Percentiles rank a stretch among this genome's conserved stretches.
Evolutionary conservation across 2,329 filamentous ascomycete species (phyloP).

Genomic region (Pestalotiopsis sp.): DNA sequence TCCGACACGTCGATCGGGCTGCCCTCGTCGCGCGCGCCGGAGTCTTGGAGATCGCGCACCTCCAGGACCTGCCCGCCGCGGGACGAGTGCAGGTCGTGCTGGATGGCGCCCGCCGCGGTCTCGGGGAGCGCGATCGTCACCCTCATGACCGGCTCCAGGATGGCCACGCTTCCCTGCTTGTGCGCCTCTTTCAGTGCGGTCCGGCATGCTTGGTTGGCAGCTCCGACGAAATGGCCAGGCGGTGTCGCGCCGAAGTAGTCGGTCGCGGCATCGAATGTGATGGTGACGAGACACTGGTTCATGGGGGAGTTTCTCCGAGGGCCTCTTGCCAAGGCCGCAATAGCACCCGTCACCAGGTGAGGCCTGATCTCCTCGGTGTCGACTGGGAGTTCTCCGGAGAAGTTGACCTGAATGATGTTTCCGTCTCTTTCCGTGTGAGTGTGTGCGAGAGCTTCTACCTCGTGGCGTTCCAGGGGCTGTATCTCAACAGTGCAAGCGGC

Average conservation of each 20-base stretch:
- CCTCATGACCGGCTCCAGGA: conserved; percentile 94
- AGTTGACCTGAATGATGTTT: conserved; percentile 64
- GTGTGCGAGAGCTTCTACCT: conserved; percentile 37
- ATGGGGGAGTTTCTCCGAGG: conserved; percentile 79
- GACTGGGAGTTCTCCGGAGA: conserved; percentile 39
- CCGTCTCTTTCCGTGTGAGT: conserved; percentile 60
- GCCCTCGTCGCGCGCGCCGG: conserved; percentile 58
- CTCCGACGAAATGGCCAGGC: conserved; percentile 67
- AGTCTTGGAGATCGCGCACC: conserved; percentile 66
- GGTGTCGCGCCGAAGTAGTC: conserved; percentile 68
- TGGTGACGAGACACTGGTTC: conserved; percentile 69
- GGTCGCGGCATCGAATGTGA: conserved; percentile 65
- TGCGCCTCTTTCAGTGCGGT: conserved; percentile 66
- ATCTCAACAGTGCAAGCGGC: conserved; percentile 73
- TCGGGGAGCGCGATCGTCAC: conserved; percentile 86
- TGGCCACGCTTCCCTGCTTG: conserved; percentile 52
- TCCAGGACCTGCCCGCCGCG: conserved; percentile 76
- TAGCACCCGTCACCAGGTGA: conserved; percentile 74
- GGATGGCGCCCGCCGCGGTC: conserved; percentile 74
- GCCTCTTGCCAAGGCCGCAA: conserved; percentile 81
- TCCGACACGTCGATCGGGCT: conserved; percentile 64
- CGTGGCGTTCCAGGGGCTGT: conserved; percentile 54
- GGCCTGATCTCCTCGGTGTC: conserved; percentile 52
- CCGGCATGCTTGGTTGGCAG: conserved; percentile 63
- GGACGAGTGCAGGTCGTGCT: conserved; percentile 76